Evolutionary conservation across 140 eudicot genomes (phyloP).

Genomic region (Stevia rebaudiana): DNA sequence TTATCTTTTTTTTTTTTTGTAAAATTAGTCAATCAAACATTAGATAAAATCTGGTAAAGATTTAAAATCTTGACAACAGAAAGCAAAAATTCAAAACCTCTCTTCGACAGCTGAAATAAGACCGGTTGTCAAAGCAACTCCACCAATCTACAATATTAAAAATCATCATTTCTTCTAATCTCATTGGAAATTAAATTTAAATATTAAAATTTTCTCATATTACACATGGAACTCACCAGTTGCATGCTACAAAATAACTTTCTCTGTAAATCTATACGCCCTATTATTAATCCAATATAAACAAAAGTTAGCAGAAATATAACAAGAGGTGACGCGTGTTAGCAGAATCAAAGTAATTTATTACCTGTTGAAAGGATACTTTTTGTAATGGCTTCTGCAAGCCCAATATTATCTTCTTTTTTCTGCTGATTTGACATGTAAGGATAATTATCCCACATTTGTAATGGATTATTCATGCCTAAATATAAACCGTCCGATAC

Average conservation of each 20-base stretch:
- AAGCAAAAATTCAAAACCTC: slow-evolving; percentile 41
- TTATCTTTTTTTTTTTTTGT: background rate
- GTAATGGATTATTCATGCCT: slow-evolving; percentile 48
- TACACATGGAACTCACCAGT: slow-evolving; percentile 48
- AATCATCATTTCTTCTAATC: slow-evolving; percentile 15
- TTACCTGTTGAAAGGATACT: slow-evolving; percentile 88
- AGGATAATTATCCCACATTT: slow-evolving; percentile 91
- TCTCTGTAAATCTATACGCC: slow-evolving; percentile 92
- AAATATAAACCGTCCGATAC: slow-evolving; percentile 60
- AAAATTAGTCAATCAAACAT: background rate
- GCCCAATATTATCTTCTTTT: slow-evolving; percentile 81
- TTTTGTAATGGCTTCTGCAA: slow-evolving; percentile 91
- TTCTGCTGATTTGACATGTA: slow-evolving; percentile 52
- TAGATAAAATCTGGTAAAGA: background rate
- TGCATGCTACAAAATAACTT: slow-evolving; percentile 97
- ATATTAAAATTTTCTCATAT: background rate
- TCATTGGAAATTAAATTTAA: background rate
- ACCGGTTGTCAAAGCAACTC: slow-evolving; percentile 72
- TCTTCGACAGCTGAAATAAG: slow-evolving; percentile 85
- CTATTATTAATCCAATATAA: slow-evolving; percentile 38
- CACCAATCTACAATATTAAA: slow-evolving; percentile 65
- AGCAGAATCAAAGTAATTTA: background rate
- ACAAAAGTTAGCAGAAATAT: slow-evolving; percentile 20
- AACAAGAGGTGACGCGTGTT: background rate
- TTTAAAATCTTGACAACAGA: background rate